Evolutionary conservation across 192 early-diverging fungal species (phyloP), one percentile per base, ranked within the genome.

Genomic region (Coemansia sp.): DNA sequence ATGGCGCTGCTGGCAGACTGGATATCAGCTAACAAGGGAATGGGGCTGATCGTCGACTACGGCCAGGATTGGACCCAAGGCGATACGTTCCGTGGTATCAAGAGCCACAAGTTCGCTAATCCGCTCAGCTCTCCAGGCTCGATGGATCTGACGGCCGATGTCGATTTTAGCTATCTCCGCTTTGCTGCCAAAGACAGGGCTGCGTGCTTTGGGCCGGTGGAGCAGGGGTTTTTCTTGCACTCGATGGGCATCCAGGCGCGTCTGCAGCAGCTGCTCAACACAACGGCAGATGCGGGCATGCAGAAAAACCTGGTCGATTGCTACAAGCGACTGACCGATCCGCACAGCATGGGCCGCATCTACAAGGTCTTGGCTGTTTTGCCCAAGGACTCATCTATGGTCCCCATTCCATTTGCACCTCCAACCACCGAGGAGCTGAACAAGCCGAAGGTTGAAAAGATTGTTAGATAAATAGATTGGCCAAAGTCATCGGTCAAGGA

Each of bases 71-170:
- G 86, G 63, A 71, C 85, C 0, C 84, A 87, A 61, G 83, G 87
- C 6, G 88, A 94, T 60, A 93, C 89, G 47, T 79, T 97, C 49
- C 82, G 94, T 83, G 97, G 89, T 6, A 93, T 99, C 53, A 84
- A 78, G 55, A 82, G 83, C 36, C 97, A 98, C 78, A 81, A 85
- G 61, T 93, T 94, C 67, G 82, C 85, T 4, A 77, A 90, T 68
- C 83, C 88, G 2, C 82, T 99, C n/a, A 86, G 82, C 29, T 61
- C 73, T 10, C 95, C 95, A 7, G 95, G 97, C 5, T 83, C 85
- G 2, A 83, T 87, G 30, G 97, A 99, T 83, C 75, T 99, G 23
- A 95, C 89, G 47, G 90, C 87, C 0, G 91, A 99, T 77, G 95
- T 99, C 1, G 92, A 97, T 62, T 99, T 97, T 75, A 64, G 82